These are phyloP conservation scores for Beauveria sp. DNA, from an alignment of 2,329 filamentous ascomycete genomes.

Conservation along the genomic window DNA sequence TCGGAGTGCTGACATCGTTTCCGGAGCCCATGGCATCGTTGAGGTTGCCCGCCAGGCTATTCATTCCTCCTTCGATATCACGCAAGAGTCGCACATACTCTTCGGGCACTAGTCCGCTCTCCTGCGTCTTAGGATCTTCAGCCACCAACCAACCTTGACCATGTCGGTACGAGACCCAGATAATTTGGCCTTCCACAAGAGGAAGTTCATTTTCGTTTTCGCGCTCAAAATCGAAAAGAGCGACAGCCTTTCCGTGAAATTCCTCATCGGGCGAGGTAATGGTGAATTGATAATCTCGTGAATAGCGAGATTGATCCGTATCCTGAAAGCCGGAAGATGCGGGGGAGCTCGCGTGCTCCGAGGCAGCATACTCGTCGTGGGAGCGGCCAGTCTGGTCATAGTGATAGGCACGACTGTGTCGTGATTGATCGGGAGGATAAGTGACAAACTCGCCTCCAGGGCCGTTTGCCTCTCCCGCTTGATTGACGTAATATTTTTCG, in stretches of 20 bases:
- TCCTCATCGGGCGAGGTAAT: constrained; percentile 94
- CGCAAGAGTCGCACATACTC: constrained; percentile 89
- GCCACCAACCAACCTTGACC: constrained; percentile 97
- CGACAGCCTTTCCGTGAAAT: constrained; percentile 94
- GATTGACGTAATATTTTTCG: constrained; percentile 67
- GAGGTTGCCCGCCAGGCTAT: constrained; percentile 53
- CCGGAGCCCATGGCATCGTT: constrained; percentile 44
- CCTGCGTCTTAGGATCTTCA: constrained; percentile 87
- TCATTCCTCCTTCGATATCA: constrained; percentile 87
- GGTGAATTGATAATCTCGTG: constrained; percentile 87
- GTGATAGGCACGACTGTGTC: constrained; percentile 43
- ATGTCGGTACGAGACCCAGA: constrained; percentile 91
- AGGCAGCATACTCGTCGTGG: constrained; percentile 46
- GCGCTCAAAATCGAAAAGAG: constrained; percentile 86
- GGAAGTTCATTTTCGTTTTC: constrained; percentile 97
- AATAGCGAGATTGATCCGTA: constrained; percentile 72
- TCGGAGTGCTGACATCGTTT: constrained; percentile 52
- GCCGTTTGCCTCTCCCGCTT: constrained; percentile 62
- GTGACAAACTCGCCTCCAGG: constrained; percentile 75
- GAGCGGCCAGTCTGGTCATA: constrained; percentile 37
- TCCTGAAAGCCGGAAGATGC: constrained; percentile 52
- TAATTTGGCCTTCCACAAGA: constrained; percentile 87
- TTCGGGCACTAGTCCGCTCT: constrained; percentile 91
- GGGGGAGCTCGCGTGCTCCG: constrained; percentile 49
- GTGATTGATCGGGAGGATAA: constrained; percentile 59